Base-by-base conservation (phyloP, 139 green algal species). In the Chlorella sp. region DNA sequence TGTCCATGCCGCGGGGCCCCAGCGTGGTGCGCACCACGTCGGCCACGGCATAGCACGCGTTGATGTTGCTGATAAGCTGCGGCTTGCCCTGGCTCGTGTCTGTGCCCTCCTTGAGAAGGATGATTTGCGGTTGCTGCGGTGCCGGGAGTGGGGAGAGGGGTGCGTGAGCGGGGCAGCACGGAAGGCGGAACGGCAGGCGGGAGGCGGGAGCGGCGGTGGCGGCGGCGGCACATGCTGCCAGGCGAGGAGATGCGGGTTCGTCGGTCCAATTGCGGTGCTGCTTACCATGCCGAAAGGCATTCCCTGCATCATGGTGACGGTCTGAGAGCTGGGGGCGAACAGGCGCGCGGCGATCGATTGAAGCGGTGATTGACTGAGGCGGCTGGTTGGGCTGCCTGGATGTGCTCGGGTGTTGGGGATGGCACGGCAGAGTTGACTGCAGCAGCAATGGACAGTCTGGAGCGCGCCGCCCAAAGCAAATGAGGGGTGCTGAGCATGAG, bases 41-140 rank as follows among this genome's bases (percentile, higher is more conserved):
- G 3, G 97, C 98, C 9, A 99, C 97, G 2, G 98, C 98, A 85
- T 97, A 95, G 94, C 98, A 99, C 0, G 98, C 98, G 88, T 99
- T 99, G 87, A 99, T 99, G 95, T 99, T 99, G 94, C 95, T 98
- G 89, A 99, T 96, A 32, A 99, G 95, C 95, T 99, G 98, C 19
- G 96, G 83, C 86, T 96, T 99, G 75, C 98, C 98, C 86, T 99
- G 98, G 73, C 95, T 98, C 0, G 97, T 99, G 93, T 99, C 98
- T 42, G 98, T 99, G 39, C 98, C 98, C 88, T 99, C 98, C 85
- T 97, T 97, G 26, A 99, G 93, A n/a, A 99, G 94, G 87, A 99
- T 99, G 91, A 99, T 99, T 92, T 99, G 98, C 0, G 98, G 98
- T 97, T 99, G 97, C 97, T 99, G 95, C 79, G 76, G 3, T 14